A percentile compares a stretch with the other conserved stretches of the same genome.
phyloP scores from a whole-genome alignment of 768 basidiomycete genomes.

The Xerocomellus intermedius region DNA sequence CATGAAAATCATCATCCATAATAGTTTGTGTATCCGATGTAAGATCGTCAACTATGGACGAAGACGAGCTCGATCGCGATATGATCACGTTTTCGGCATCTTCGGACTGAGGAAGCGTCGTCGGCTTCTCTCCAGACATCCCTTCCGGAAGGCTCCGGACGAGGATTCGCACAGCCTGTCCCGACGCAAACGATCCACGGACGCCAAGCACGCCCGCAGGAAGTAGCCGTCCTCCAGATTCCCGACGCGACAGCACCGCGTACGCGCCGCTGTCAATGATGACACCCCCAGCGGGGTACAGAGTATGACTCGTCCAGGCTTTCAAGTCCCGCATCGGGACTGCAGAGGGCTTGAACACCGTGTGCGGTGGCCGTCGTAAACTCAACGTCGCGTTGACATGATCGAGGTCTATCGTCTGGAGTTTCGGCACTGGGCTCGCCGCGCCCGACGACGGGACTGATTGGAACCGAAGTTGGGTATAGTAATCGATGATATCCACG shows the following conservation, averaged over 20 bases:
- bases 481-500: constrained; percentile 78
- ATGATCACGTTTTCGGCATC: constrained; percentile 29
- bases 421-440: constrained; percentile 26
- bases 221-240: constrained; percentile 89
- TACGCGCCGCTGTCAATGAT: constrained; percentile 90
- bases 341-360: constrained; percentile 75
- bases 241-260: constrained; percentile 75
- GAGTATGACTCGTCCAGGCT: constrained; percentile 95
- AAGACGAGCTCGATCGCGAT: constrained; percentile 37
- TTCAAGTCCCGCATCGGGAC: constrained; percentile 84
- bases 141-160: constrained; percentile 43
- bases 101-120: constrained; percentile 22
- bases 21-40: constrained; percentile 21
- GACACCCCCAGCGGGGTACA: constrained; percentile 84
- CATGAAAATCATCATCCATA: constrained; percentile 33
- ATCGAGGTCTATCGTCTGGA: constrained; percentile 25
- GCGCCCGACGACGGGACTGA: constrained; percentile 36
- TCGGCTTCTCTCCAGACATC: constrained; percentile 23
- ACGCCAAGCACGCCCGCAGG: constrained; percentile 88
- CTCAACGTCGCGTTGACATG: constrained; percentile 21
- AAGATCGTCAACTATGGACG: constrained; percentile 30
- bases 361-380: constrained; percentile 70
- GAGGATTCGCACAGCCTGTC: constrained; percentile 88
- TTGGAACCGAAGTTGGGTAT: constrained; percentile 43
- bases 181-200: constrained; percentile 86